These are phyloP conservation scores for Kwoniella sp. DNA, from an alignment of 768 basidiomycete genomes.

Conservation along the genomic window DNA sequence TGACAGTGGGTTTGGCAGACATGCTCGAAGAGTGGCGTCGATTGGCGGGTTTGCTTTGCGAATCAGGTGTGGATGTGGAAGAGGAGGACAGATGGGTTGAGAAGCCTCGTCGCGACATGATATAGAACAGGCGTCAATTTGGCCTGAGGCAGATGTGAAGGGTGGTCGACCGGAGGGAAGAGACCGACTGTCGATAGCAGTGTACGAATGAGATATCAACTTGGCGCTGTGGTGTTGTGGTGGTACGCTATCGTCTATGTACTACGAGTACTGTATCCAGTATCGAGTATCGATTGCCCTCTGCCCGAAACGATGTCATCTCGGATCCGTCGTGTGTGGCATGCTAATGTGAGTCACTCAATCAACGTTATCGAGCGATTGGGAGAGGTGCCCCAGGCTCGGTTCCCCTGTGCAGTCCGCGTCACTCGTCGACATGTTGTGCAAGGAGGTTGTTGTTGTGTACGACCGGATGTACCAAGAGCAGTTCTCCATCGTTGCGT, in stretches of 20 bases:
- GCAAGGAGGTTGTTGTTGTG: too few species aligned
- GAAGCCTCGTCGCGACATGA: conserved; percentile 15
- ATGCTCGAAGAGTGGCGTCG: background rate
- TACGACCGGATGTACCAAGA: too few species aligned
- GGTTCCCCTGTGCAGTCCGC: too few species aligned
- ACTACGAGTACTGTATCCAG: background rate
- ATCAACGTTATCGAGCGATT: too few species aligned
- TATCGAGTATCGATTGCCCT: background rate
- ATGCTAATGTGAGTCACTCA: too few species aligned
- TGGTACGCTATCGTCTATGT: background rate
- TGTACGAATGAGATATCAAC: too few species aligned
- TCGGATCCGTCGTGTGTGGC: conserved; percentile 8
- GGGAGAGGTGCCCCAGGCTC: too few species aligned
- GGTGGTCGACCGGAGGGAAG: background rate
- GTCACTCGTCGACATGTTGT: too few species aligned
- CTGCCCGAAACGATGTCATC: background rate
- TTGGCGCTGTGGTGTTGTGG: background rate
- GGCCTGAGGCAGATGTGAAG: background rate
- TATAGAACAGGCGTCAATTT: background rate
- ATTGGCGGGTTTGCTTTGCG: background rate
- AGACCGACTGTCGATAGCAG: too few species aligned
- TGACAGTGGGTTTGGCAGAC: conserved; percentile 1
- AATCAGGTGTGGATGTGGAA: too few species aligned
- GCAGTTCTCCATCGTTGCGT: too few species aligned
- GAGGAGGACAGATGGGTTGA: conserved; percentile 7